Percentiles rank a stretch among this genome's conserved stretches.
Conservation (phyloP, 2,329 filamentous ascomycete species). For the Aschersonia sp. region DNA sequence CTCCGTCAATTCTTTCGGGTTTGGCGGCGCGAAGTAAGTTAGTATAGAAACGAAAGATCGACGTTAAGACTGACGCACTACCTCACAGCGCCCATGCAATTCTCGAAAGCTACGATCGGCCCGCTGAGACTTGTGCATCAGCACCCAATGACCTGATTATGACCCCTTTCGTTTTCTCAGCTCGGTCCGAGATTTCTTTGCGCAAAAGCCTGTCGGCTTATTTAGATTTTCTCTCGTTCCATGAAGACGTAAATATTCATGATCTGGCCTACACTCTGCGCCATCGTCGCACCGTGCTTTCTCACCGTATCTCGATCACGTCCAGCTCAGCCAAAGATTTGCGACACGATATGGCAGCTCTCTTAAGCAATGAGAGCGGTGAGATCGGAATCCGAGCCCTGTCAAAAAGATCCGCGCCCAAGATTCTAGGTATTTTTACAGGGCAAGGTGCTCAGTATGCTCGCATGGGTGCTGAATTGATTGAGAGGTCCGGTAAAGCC, state of each 20-base stretch:
- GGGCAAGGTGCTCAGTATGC: constrained; percentile 19
- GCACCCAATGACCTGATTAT: not conserved
- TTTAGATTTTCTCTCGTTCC: not conserved
- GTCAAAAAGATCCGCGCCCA: not conserved
- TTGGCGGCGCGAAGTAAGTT: not conserved
- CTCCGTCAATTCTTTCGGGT: constrained; percentile 20
- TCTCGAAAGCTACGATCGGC: constrained; percentile 8
- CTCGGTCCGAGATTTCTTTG: not conserved
- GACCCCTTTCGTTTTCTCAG: not conserved
- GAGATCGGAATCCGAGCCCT: no score
- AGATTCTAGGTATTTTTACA: constrained; percentile 16
- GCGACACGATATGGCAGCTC: not conserved
- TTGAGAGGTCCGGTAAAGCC: not conserved
- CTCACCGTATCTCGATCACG: not conserved
- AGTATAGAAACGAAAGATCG: no score
- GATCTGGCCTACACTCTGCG: not conserved
- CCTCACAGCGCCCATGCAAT: constrained; percentile 26
- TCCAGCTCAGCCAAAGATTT: not conserved
- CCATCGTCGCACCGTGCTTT: not conserved
- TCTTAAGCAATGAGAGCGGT: no score
- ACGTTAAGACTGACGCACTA: no score
- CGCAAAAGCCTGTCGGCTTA: not conserved
- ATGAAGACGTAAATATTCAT: not conserved
- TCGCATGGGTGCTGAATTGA: constrained; percentile 15
- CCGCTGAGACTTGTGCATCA: no score